These are phyloP conservation scores for Rossbeevera mucosa DNA, from an alignment of 768 basidiomycete genomes.

Conservation along the genomic window DNA sequence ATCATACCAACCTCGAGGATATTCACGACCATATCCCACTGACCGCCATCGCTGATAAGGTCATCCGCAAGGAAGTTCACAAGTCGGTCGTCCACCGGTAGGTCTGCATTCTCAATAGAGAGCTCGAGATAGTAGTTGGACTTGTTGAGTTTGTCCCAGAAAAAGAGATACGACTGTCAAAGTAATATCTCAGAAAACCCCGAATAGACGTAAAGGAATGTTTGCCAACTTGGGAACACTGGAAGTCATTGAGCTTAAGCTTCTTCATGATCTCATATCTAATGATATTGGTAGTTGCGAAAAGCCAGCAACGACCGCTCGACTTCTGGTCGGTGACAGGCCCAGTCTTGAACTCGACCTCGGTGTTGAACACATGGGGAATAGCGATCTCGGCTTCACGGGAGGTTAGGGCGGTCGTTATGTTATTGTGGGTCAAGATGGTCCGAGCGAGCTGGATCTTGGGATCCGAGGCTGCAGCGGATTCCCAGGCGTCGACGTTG, in stretches of 20 bases:
- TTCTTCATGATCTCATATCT: conserved; percentile 82
- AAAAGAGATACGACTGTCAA: conserved; percentile 79
- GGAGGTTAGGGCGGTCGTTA: conserved; percentile 57
- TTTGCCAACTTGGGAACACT: conserved; percentile 73
- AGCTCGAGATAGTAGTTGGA: conserved; percentile 85
- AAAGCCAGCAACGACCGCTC: conserved; percentile 93
- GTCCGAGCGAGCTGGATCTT: conserved; percentile 74
- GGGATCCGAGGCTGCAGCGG: conserved; percentile 45
- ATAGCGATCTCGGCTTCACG: conserved; percentile 60
- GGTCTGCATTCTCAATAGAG: conserved; percentile 74
- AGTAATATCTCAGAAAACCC: conserved; percentile 6
- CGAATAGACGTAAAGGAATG: background rate
- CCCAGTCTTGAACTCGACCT: conserved; percentile 73
- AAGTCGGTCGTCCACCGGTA: conserved; percentile 80
- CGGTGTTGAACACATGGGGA: conserved; percentile 77
- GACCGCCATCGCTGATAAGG: conserved; percentile 88
- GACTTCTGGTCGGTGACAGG: conserved; percentile 85
- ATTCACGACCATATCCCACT: conserved; percentile 89
- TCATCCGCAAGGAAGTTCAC: conserved; percentile 68
- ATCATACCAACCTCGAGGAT: conserved; percentile 47
- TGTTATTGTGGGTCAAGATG: conserved; percentile 64
- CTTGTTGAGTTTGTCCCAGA: conserved; percentile 96
- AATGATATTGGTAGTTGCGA: conserved; percentile 85
- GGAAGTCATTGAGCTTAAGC: conserved; percentile 81
- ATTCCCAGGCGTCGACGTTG: conserved; percentile 68